Conservation (phyloP, 129 eudicot genomes). For the Chrysanthemum seticuspe region DNA sequence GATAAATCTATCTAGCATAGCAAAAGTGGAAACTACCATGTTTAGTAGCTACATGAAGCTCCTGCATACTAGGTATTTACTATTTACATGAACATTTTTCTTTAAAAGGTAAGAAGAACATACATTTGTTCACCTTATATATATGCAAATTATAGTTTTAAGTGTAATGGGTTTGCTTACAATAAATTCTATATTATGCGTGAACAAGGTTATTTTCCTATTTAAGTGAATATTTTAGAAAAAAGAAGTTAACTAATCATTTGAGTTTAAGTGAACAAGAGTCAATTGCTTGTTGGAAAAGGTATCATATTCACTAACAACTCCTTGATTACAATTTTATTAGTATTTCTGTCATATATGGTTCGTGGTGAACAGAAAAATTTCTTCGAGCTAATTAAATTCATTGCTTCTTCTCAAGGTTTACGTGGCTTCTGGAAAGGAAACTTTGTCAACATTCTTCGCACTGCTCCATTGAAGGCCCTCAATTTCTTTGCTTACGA, state of each 20-base stretch:
- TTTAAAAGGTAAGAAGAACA: too few species aligned
- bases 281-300: slow-evolving; percentile 36
- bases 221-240: neutral
- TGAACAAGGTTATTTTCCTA: neutral
- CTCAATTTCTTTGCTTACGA: slow-evolving; percentile 85
- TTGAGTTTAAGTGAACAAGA: slow-evolving; percentile 33
- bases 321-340: slow-evolving; percentile 34
- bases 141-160: too few species aligned
- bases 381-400: slow-evolving; percentile 50
- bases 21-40: too few species aligned
- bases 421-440: slow-evolving; percentile 91
- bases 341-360: slow-evolving; percentile 34
- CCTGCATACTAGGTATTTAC: too few species aligned
- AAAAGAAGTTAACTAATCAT: slow-evolving; percentile 5
- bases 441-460: slow-evolving; percentile 80
- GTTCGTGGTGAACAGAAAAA: neutral
- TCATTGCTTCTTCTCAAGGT: slow-evolving; percentile 78
- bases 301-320: slow-evolving; percentile 15
- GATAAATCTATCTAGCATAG: too few species aligned
- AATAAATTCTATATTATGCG: slow-evolving; percentile 1
- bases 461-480: slow-evolving; percentile 95
- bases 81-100: too few species aligned
- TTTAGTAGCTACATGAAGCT: too few species aligned
- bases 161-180: too few species aligned
- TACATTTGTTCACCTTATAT: too few species aligned